A percentile compares a stretch with the other conserved stretches of the same genome.
phyloP scores from a whole-genome alignment of 2,329 filamentous ascomycete genomes.

The Penicillium sp. region DNA sequence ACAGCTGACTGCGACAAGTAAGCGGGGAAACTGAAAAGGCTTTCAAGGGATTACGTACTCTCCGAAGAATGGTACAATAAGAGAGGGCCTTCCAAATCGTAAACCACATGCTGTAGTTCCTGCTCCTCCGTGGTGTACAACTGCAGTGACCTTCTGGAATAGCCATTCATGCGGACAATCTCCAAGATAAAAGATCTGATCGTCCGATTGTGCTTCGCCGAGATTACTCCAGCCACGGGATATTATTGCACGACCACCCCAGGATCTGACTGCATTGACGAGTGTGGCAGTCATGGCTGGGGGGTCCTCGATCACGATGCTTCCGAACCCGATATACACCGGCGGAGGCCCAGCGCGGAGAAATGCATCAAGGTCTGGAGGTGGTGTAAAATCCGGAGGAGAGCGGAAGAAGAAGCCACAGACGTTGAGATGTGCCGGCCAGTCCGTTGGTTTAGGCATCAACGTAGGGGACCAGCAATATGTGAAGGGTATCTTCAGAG shows the following conservation, averaged over 20 bases:
- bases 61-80: constrained; percentile 58
- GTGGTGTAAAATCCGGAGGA: constrained; percentile 36
- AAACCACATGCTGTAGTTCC: constrained; percentile 57
- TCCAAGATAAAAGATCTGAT: constrained; percentile 50
- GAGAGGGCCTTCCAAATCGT: constrained; percentile 51
- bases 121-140: constrained; percentile 59
- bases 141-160: constrained; percentile 54
- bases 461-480: constrained; percentile 44
- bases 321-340: constrained; percentile 57
- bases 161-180: constrained; percentile 59
- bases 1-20: constrained; percentile 42
- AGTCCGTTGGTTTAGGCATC: constrained; percentile 39
- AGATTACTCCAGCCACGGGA: constrained; percentile 55
- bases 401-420: constrained; percentile 48
- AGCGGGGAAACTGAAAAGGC: neutral
- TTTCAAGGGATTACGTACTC: constrained; percentile 30
- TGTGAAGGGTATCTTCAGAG: constrained; percentile 38
- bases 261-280: constrained; percentile 47
- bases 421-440: constrained; percentile 33
- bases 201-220: constrained; percentile 30
- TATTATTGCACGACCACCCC: constrained; percentile 52
- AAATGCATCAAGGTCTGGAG: constrained; percentile 43
- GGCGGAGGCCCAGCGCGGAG: constrained; percentile 49
- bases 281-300: constrained; percentile 45
- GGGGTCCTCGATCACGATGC: constrained; percentile 54